Conservation (phyloP, 352 stramenopile species). For the Phytopythium sindhum region DNA sequence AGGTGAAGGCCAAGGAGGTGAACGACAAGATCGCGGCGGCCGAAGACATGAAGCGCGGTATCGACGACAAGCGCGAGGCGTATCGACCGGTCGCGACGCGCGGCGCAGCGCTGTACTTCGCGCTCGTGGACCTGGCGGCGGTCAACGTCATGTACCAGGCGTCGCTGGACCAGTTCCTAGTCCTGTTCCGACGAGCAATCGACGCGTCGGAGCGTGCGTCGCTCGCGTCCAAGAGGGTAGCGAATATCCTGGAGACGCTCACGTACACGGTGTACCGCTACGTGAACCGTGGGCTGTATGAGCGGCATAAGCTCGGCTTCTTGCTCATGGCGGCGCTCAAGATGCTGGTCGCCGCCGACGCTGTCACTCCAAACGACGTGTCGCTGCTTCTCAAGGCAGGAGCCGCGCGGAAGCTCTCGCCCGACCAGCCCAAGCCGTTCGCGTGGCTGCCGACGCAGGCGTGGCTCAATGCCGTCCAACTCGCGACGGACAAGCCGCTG, state of each 20-base stretch:
- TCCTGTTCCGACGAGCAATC: conserved; percentile 82
- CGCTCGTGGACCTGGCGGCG: conserved; percentile 80
- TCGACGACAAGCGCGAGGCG: conserved; percentile 90
- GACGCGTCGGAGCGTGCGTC: conserved; percentile 76
- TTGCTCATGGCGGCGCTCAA: conserved; percentile 68
- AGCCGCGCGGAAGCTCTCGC: conserved; percentile 51
- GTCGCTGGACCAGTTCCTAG: conserved; percentile 87
- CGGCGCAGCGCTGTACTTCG: conserved; percentile 88
- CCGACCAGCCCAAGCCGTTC: conserved; percentile 74
- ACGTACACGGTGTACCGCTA: conserved; percentile 80
- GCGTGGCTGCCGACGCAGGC: conserved; percentile 57
- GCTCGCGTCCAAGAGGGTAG: conserved; percentile 82
- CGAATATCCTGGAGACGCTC: conserved; percentile 85
- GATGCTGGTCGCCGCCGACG: conserved; percentile 68
- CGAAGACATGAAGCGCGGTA: conserved; percentile 82
- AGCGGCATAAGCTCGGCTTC: conserved; percentile 74
- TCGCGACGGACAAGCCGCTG: conserved; percentile 60
- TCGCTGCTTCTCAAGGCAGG: conserved; percentile 73
- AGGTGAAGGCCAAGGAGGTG: conserved; percentile 87
- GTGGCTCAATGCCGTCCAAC: conserved; percentile 71
- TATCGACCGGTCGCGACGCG: conserved; percentile 88
- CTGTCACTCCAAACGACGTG: conserved; percentile 49
- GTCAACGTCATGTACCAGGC: conserved; percentile 93
- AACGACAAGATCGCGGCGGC: conserved; percentile 89
- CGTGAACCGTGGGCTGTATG: conserved; percentile 73